These are phyloP conservation scores for Apophysomyces elegans DNA, from an alignment of 371 early-diverging fungal species.

Conservation along the genomic window DNA sequence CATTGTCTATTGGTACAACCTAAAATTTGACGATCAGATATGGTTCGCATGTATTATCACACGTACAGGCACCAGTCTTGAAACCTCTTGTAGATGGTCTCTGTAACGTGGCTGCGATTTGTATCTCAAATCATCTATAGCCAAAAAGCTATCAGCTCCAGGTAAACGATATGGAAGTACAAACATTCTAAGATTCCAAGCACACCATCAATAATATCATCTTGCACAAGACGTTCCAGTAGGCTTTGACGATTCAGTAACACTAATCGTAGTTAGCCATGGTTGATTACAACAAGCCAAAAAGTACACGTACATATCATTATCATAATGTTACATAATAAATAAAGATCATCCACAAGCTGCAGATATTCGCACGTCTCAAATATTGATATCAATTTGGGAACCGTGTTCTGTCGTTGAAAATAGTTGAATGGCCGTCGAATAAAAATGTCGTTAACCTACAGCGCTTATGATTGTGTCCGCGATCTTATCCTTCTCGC, in stretches of 20 bases:
- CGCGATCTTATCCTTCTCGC: not conserved
- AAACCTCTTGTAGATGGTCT: not conserved
- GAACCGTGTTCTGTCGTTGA: not conserved
- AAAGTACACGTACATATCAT: not conserved
- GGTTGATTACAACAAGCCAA: not conserved
- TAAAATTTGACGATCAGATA: constrained; percentile 5
- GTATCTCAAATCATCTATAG: not conserved
- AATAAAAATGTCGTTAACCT: not conserved
- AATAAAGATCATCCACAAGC: not conserved
- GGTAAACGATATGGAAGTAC: not conserved
- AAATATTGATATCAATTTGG: not conserved
- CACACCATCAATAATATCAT: not conserved
- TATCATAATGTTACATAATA: not conserved
- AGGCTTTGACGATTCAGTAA: not conserved
- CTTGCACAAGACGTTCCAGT: not conserved
- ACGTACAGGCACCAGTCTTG: constrained; percentile 69
- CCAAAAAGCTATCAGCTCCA: not conserved
- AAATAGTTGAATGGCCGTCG: too few relatives aligned
- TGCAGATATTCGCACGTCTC: not conserved
- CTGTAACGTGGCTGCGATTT: not conserved
- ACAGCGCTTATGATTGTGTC: not conserved
- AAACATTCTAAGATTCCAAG: not conserved
- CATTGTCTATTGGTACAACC: constrained; percentile 78
- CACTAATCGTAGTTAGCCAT: not conserved
- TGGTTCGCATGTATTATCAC: not conserved